These are phyloP conservation scores for Phytopythium delawarense DNA, from an alignment of 352 stramenopile species.

Conservation along the genomic window DNA sequence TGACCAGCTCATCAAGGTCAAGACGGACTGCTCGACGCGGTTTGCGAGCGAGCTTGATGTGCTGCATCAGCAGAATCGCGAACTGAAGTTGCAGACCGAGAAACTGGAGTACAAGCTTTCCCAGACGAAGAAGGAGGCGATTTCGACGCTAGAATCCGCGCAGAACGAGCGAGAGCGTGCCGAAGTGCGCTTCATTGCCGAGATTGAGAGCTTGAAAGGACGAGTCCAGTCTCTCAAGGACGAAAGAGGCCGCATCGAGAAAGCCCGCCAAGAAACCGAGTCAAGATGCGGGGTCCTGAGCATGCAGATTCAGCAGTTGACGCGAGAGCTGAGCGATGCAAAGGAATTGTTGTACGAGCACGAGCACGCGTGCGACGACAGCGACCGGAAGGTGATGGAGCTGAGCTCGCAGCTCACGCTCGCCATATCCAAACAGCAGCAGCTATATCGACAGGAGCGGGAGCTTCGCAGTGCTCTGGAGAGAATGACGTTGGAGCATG, in stretches of 20 bases:
- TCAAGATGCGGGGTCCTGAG: slow-evolving; percentile 36
- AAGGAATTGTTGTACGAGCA: slow-evolving; percentile 55
- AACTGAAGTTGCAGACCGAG: slow-evolving; percentile 43
- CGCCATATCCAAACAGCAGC: slow-evolving; percentile 70
- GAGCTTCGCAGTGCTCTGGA: slow-evolving; percentile 59
- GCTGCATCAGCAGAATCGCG: slow-evolving; percentile 55
- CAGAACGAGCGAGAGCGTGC: slow-evolving; percentile 45
- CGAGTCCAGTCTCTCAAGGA: slow-evolving; percentile 50
- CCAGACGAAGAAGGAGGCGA: slow-evolving; percentile 37
- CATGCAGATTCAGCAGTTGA: slow-evolving; percentile 53
- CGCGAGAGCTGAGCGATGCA: slow-evolving; percentile 44
- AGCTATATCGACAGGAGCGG: slow-evolving; percentile 66
- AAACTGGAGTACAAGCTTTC: slow-evolving; percentile 52
- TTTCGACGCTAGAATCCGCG: slow-evolving; percentile 22
- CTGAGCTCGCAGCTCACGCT: slow-evolving; percentile 60
- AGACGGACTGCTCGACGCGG: slow-evolving; percentile 46
- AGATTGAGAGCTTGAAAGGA: slow-evolving; percentile 60
- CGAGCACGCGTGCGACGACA: slow-evolving; percentile 62
- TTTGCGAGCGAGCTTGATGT: slow-evolving; percentile 51
- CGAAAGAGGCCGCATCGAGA: slow-evolving; percentile 49
- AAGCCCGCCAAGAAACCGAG: slow-evolving; percentile 43
- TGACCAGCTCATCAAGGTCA: slow-evolving; percentile 76
- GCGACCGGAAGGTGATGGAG: slow-evolving; percentile 62
- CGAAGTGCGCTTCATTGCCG: slow-evolving; percentile 46
- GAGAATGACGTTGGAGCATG: slow-evolving; percentile 54